Evolutionary conservation across 371 early-diverging fungal species (phyloP), one percentile per base, ranked within the genome.

Genomic region (Saksenaea vasiformis): DNA sequence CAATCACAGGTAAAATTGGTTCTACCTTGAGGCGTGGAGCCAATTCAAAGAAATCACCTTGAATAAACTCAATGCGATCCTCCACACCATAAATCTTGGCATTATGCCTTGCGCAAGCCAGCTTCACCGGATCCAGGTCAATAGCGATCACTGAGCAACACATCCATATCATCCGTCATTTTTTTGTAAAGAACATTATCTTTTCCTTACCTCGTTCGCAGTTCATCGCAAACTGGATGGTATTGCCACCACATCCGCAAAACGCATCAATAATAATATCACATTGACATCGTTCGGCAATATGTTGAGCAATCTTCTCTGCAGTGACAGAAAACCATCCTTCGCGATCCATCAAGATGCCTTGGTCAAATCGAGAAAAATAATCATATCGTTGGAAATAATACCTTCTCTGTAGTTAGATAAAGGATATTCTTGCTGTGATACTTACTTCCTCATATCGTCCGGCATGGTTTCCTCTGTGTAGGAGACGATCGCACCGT

Each of bases 311-410:
- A 51, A 98, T 90, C 44, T 77, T 72, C 64, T 98, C 98, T 0
- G 98, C 98, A 0, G 98, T 98, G 0, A 97, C 97, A 0, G 97
- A 96, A 76, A 90, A 98, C 98, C 97, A 97, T 8, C 95, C 91
- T 71, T 94, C 95, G 70, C 85, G 80, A 70, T 97, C 97, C 79
- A 97, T 85, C 56, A 82, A 71, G 62, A 94, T 88, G 13, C 96
- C 96, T 31, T 93, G 80, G 70, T 98, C 95, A 68, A 87, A 98
- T 26, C 73, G 77, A 28, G 89, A 85, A 64, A 97, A 98, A 22
- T 95, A 86, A 26, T 78, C 71, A 68, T 92, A 90, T 26, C 98
- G 85, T 66, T 94, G 92, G n/a, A 68, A 44, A 87, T 91, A 98
- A 72, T 96, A 96, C 76, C 94, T 96, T 64, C 34, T 7, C 26